Conservation (phyloP, 2,329 filamentous ascomycete genomes). For the Simplicillium sp. region DNA sequence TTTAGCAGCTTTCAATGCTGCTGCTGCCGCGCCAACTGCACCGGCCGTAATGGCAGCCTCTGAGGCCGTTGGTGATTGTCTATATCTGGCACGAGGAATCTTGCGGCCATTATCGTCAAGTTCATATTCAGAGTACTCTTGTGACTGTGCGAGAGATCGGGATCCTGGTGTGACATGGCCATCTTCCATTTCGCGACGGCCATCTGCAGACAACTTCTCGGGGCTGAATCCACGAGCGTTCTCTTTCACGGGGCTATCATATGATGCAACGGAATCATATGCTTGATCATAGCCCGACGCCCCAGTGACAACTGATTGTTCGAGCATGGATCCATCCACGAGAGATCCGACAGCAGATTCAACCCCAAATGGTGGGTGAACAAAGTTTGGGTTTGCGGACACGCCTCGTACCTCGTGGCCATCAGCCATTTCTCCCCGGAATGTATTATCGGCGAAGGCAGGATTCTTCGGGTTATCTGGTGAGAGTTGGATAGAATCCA, state of each 20-base stretch:
- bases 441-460: not conserved
- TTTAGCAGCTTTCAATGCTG: slow-evolving; percentile 39
- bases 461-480: not conserved
- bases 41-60: slow-evolving; percentile 49
- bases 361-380: slow-evolving; percentile 62
- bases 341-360: slow-evolving; percentile 89
- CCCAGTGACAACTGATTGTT: slow-evolving; percentile 59
- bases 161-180: slow-evolving; percentile 28
- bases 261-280: slow-evolving; percentile 25
- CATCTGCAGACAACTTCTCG: slow-evolving; percentile 30
- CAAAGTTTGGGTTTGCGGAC: slow-evolving; percentile 65
- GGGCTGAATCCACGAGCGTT: slow-evolving; percentile 27
- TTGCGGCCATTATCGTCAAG: slow-evolving; percentile 49
- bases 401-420: slow-evolving; percentile 63
- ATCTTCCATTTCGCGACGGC: slow-evolving; percentile 28
- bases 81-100: slow-evolving; percentile 33
- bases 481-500: slow-evolving; percentile 16
- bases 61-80: slow-evolving; percentile 44
- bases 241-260: slow-evolving; percentile 16
- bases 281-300: slow-evolving; percentile 39
- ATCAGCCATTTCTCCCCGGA: slow-evolving; percentile 45
- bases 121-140: slow-evolving; percentile 46
- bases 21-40: slow-evolving; percentile 43
- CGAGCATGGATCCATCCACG: slow-evolving; percentile 61
- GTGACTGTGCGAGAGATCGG: slow-evolving; percentile 27